phyloP scores from a whole-genome alignment of 148 eudicot species.

The Fagopyrum esculentum region DNA sequence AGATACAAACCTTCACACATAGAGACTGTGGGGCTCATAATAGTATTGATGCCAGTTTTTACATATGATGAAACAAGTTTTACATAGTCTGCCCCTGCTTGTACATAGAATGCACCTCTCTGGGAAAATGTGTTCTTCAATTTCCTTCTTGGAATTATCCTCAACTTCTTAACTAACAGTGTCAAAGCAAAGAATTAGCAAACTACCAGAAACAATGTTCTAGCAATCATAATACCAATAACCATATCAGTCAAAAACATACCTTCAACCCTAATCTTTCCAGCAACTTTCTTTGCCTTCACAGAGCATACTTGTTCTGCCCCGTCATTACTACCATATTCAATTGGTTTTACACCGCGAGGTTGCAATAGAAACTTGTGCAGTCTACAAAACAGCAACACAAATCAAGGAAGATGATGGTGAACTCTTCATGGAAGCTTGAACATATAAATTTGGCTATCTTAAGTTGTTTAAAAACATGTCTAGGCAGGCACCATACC shows the following conservation, averaged over 20 bases:
- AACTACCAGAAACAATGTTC: not conserved
- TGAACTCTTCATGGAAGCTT: not conserved
- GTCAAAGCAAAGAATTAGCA: not conserved
- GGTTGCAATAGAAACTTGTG: slow-evolving; percentile 70
- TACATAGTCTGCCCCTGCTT: slow-evolving; percentile 68
- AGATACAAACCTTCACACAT: slow-evolving; percentile 58
- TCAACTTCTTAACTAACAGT: slow-evolving; percentile 58
- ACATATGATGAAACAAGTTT: slow-evolving; percentile 66
- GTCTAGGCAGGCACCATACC: slow-evolving; percentile 35
- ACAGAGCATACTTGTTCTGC: slow-evolving; percentile 36
- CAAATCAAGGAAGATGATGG: not conserved
- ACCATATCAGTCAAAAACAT: not conserved
- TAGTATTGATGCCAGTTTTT: slow-evolving; percentile 58
- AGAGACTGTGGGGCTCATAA: slow-evolving; percentile 40
- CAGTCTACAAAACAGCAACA: slow-evolving; percentile 30
- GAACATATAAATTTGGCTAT: not conserved
- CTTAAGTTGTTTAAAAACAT: not conserved
- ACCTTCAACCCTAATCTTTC: slow-evolving; percentile 84
- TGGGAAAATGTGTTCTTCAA: slow-evolving; percentile 57
- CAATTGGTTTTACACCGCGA: slow-evolving; percentile 35
- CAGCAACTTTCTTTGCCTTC: slow-evolving; percentile 45
- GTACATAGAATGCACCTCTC: slow-evolving; percentile 56
- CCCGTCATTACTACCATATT: slow-evolving; percentile 19
- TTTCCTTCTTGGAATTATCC: slow-evolving; percentile 62
- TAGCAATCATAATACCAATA: not conserved